These are phyloP conservation scores for Globisporangium megalacanthum DNA, from an alignment of 352 stramenopile species.

Conservation along the genomic window DNA sequence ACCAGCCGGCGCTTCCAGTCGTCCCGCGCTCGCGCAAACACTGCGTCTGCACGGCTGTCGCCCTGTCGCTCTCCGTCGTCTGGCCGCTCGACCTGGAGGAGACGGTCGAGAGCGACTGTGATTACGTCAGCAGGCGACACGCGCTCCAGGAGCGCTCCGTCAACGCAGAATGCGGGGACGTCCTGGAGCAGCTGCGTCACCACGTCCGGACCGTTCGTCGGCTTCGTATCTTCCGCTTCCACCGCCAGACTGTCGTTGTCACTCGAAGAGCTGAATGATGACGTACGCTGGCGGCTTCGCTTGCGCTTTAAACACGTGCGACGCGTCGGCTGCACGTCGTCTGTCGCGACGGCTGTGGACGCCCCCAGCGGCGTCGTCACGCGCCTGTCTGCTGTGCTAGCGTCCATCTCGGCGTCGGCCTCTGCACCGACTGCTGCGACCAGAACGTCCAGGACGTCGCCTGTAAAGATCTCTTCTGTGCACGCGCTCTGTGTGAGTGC, in stretches of 20 bases:
- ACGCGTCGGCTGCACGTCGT: conserved; percentile 10
- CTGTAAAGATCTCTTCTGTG: conserved; percentile 27
- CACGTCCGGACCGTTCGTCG: too few species aligned
- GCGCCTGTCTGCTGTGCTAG: too few species aligned
- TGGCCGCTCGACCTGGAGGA: conserved; percentile 33
- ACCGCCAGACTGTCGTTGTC: too few species aligned
- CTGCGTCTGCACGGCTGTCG: conserved; percentile 3
- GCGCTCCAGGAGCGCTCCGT: conserved; percentile 16
- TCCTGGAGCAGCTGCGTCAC: conserved; percentile 16
- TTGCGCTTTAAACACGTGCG: conserved; percentile 60
- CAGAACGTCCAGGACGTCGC: conserved; percentile 29
- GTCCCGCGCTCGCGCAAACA: conserved; percentile 8
- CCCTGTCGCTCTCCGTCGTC: neutral
- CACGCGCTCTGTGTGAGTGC: conserved; percentile 28
- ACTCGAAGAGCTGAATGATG: neutral
- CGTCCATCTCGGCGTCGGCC: neutral
- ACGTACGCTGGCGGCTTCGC: conserved; percentile 1
- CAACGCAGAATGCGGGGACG: conserved; percentile 29
- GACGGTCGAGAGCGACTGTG: conserved; percentile 31
- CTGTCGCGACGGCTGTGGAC: too few species aligned
- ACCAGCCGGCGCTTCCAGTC: conserved; percentile 37
- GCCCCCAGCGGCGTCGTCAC: too few species aligned
- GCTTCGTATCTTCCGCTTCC: too few species aligned
- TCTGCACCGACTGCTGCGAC: neutral
- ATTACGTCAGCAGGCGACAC: conserved; percentile 26